Percentiles rank a stretch among this genome's conserved stretches.
Evolutionary conservation across 306 rosid species (phyloP).

Genomic region (Leucaena leucocephala): DNA sequence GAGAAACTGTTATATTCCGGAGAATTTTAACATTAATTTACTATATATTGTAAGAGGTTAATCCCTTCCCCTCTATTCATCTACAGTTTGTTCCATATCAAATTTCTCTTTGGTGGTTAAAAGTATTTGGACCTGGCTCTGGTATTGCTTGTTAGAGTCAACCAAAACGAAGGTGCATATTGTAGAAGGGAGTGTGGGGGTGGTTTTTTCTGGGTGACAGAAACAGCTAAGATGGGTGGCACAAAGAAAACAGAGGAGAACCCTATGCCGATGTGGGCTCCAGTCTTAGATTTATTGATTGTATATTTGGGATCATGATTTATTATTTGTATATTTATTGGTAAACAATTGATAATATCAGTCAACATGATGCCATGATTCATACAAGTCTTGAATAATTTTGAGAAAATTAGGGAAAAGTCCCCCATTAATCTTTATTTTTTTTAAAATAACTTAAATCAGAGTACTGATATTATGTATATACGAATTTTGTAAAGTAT

Average conservation of each 20-base stretch:
- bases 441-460: no score
- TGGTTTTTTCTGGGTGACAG: neutral
- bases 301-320: neutral
- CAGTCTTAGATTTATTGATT: neutral
- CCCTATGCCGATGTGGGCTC: constrained; percentile 5
- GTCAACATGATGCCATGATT: neutral
- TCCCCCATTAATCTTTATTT: no score
- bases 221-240: constrained; percentile 18
- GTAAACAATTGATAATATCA: neutral
- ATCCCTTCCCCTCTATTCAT: no score
- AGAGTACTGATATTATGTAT: no score
- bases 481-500: no score
- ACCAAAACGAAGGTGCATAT: neutral
- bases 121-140: neutral
- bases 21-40: no score
- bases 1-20: no score
- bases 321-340: neutral
- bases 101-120: no score
- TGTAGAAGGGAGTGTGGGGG: no score
- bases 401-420: no score
- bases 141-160: neutral
- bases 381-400: neutral
- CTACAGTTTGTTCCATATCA: no score
- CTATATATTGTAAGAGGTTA: no score
- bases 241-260: neutral